These are phyloP conservation scores for Fusarium haematococcum DNA, from an alignment of 2,329 filamentous ascomycete species.

Conservation along the genomic window DNA sequence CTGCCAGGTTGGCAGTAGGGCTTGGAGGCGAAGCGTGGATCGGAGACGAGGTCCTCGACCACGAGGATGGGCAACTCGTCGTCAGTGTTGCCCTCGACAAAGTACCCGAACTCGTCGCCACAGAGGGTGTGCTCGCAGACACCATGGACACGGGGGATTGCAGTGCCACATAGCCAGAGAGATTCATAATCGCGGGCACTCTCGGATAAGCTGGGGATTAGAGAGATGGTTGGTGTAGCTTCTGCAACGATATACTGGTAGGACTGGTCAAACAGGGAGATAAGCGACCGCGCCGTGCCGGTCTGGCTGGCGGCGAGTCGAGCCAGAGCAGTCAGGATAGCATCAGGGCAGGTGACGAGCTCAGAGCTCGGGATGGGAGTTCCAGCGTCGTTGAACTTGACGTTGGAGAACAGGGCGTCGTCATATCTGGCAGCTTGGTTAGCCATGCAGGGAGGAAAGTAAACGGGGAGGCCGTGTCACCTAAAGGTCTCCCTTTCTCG, in stretches of 20 bases:
- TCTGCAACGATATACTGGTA: slow-evolving; percentile 65
- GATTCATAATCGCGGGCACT: slow-evolving; percentile 10
- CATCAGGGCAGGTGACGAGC: slow-evolving; percentile 48
- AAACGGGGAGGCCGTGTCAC: slow-evolving; percentile 18
- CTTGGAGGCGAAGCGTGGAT: slow-evolving; percentile 46
- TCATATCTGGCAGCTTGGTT: slow-evolving; percentile 13
- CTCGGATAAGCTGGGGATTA: slow-evolving; percentile 42
- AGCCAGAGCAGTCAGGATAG: slow-evolving; percentile 60
- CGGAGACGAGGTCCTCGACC: slow-evolving; percentile 48
- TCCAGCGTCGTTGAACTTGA: slow-evolving; percentile 42
- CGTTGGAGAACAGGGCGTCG: slow-evolving; percentile 19
- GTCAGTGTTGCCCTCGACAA: background rate
- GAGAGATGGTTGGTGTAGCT: slow-evolving; percentile 56
- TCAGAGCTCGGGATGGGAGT: slow-evolving; percentile 37
- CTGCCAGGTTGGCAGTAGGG: slow-evolving; percentile 40
- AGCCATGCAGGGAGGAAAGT: background rate
- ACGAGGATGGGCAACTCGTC: slow-evolving; percentile 48
- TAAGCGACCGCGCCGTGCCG: slow-evolving; percentile 54
- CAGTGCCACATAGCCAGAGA: slow-evolving; percentile 48
- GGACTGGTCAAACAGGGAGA: slow-evolving; percentile 63
- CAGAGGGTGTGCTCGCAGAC: slow-evolving; percentile 46
- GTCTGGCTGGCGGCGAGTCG: slow-evolving; percentile 60
- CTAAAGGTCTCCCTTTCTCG: slow-evolving; percentile 49
- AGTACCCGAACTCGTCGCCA: slow-evolving; percentile 2
- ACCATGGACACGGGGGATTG: slow-evolving; percentile 46